Percentiles rank a stretch among this genome's conserved stretches.
Evolutionary conservation across 139 green algal species (phyloP).

Genomic region (Nannochloris sp.): DNA sequence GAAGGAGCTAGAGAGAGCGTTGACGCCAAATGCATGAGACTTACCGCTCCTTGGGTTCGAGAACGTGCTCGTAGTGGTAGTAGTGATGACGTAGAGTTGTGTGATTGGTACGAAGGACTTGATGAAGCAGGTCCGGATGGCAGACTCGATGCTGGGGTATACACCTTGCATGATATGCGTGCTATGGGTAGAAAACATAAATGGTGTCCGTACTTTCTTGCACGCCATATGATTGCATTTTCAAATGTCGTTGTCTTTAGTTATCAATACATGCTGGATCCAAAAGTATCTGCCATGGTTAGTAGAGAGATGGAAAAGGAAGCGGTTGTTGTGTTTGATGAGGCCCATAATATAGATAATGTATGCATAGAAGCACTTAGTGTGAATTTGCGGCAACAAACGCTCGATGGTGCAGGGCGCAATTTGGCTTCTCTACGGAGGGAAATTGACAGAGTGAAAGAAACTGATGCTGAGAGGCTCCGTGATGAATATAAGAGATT

Average conservation of each 20-base stretch:
- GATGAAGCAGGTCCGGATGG: constrained; percentile 63
- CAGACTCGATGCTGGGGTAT: constrained; percentile 45
- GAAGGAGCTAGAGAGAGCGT: constrained; percentile 86
- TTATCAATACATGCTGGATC: constrained; percentile 98
- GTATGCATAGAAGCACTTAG: constrained; percentile 96
- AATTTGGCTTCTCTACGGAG: constrained; percentile 70
- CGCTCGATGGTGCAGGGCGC: constrained; percentile 72
- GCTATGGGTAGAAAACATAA: constrained; percentile 77
- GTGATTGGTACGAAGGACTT: constrained; percentile 81
- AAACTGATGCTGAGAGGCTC: constrained; percentile 66
- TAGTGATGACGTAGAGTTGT: constrained; percentile 48
- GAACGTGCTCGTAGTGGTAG: constrained; percentile 38
- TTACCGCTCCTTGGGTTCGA: constrained; percentile 93
- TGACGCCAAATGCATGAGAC: constrained; percentile 81
- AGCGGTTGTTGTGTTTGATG: constrained; percentile 98
- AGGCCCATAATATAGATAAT: constrained; percentile 99
- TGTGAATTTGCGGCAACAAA: constrained; percentile 78
- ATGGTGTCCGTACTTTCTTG: constrained; percentile 98
- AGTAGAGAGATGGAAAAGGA: constrained; percentile 95
- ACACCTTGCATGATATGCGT: constrained; percentile 81
- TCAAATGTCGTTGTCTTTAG: constrained; percentile 98
- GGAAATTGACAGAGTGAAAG: constrained; percentile 50
- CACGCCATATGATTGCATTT: constrained; percentile 91
- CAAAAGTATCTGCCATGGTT: constrained; percentile 86
- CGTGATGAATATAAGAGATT: constrained; percentile 81